Base-by-base conservation (phyloP, 306 rosid species). In the Psophocarpus tetragonolobus region DNA sequence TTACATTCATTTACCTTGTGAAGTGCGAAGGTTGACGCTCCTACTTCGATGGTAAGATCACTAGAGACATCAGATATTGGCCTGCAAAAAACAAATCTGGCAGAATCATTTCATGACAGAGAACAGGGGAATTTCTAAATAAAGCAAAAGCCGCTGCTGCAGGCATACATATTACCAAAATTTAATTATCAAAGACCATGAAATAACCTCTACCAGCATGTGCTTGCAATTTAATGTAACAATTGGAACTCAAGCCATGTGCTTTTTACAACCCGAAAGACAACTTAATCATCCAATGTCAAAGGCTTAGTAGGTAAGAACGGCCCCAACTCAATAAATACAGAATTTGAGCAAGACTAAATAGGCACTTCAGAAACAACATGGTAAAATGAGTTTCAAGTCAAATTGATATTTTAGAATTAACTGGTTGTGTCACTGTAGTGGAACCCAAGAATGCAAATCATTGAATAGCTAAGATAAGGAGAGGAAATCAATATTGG, bases 21-120 rank as follows among this genome's bases (percentile, higher is more conserved):
- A 71, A 93, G 98, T 64, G 98, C 84, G 53, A 96, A 91, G 88
- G 85, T 87, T 14, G 99, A 86, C 47, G 96, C 81, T 86, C 97
- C 99, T 4, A 96, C 86, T 83, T 96, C 99, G 0, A 96, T 78
- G 23, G 87, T 85, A 64, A 96, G 93, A 82, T 96, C 99, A 61
- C 97, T 96, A 24, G 99, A 88, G 51, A 92, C 97, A 64, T 96
- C 99, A 45, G 99, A 96, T 56, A 96, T 91, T 20, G 99, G 98
- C 99, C 99, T 96, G 94, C 60, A 85, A 84, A 26, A 81, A 2
- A 41, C 38, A 76, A 75, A 85, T 29, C 47, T 74, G 12, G 72
- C 69, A 71, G 78, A 82, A 85, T 74, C 41, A 71, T 53, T 62
- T 67, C 74, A 62, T 65, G 56, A 60, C 47, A 66, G 27, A 74